Evolutionary conservation across 176 grass and related monocot species (phyloP), one percentile per base, ranked within the genome.

Genomic region (Olyra latifolia): DNA sequence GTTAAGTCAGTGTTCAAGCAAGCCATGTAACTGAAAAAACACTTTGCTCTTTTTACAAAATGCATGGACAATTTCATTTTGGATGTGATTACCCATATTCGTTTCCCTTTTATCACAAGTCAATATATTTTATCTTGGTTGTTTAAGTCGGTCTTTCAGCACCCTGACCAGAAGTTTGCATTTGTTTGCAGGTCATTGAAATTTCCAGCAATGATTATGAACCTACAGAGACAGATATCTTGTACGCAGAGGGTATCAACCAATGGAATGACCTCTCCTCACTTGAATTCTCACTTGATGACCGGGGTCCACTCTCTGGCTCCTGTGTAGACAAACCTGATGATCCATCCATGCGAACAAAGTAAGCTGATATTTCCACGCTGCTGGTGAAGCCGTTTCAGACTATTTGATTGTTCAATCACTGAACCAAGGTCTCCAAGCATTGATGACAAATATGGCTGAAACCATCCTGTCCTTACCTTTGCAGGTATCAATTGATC

Each of bases 181-280:
- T 9, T 54, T 77, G 28, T 65, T 88, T 89, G 83, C 73, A 94
- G 91, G 91, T 83, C 41, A 78, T 88, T 81, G 88, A 94, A 67
- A 74, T 94, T 62, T 94, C 91, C 38, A 94, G 91, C 64, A 94
- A 94, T 3, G 91, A 94, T 61, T 94, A 94, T 62, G 91, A 88
- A 32, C 91, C 91, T 69, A 86, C 91, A n/a, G 88, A 94, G 67
- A 90, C 42, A 57, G 91, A 94, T 75, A 91, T 94, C 56, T 71
- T 94, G 29, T 88, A 90, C 58, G 85, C 91, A 16, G 88, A 94
- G 87, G 91, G 91, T 86, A 83, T 90, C 32, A 94, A 86, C 69
- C 88, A 94, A 80, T 86, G 91, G 63, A 90, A 94, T 44, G 88
- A 88, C 13, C 84, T 94, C 19, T 64, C 88, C 25, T 86, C 72